Evolutionary conservation across 257 asterid species (phyloP).

Genomic region (Marsdenia floribunda): DNA sequence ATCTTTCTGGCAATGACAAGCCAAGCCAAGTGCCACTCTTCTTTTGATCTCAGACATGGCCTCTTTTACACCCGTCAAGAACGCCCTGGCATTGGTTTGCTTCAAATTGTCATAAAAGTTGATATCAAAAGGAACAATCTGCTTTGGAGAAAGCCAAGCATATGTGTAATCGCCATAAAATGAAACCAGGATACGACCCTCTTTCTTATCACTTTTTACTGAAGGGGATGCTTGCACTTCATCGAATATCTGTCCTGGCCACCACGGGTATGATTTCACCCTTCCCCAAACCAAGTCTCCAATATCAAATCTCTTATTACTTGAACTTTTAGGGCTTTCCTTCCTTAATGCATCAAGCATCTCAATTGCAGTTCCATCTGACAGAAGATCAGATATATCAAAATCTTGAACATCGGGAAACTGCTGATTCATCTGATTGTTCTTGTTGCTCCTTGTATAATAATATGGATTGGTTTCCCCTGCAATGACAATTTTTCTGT

Average conservation of each 20-base stretch:
- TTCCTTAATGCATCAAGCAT: slow-evolving; percentile 12
- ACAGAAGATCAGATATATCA: slow-evolving; percentile 1
- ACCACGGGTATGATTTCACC: slow-evolving; percentile 25
- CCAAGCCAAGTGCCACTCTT: slow-evolving; percentile 22
- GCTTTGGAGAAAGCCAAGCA: slow-evolving; percentile 18
- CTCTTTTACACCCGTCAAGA: slow-evolving; percentile 17
- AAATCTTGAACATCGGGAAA: neutral
- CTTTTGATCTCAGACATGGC: slow-evolving; percentile 15
- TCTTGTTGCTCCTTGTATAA: neutral
- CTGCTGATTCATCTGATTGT: neutral
- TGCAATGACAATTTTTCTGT: no score
- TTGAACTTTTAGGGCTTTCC: neutral
- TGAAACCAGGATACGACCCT: slow-evolving; percentile 20
- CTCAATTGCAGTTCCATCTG: slow-evolving; percentile 13
- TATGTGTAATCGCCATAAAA: slow-evolving; percentile 25
- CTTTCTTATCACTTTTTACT: slow-evolving; percentile 7
- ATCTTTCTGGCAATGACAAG: slow-evolving; percentile 20
- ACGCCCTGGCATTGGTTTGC: neutral
- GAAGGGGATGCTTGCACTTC: slow-evolving; percentile 15
- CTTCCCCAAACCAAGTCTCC: slow-evolving; percentile 29
- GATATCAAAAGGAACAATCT: slow-evolving; percentile 18
- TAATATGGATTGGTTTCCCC: neutral
- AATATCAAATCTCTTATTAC: neutral
- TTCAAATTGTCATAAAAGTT: slow-evolving; percentile 16
- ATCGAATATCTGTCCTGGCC: slow-evolving; percentile 22